Percentiles rank a stretch among this genome's conserved stretches.
Evolutionary conservation across 2,329 filamentous ascomycete genomes (phyloP).

Genomic region (Berkeleyomyces rouxiae): DNA sequence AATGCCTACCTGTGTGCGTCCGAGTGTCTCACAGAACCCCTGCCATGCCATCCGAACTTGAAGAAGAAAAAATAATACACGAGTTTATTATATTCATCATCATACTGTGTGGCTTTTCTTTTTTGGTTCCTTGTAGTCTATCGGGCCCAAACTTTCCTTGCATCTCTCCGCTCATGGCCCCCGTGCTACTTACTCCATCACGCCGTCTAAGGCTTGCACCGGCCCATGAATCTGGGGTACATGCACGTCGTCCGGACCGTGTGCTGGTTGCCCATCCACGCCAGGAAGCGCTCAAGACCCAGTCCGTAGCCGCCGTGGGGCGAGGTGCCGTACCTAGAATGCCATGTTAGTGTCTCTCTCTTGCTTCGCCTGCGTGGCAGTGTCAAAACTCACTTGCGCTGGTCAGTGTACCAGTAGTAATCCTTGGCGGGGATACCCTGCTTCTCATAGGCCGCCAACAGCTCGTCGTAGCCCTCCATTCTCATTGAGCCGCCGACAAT

Average conservation of each 20-base stretch:
- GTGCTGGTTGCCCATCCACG: constrained; percentile 47
- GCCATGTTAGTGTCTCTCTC: constrained; percentile 10
- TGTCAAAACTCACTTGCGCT: constrained; percentile 55
- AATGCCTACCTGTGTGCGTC: no score
- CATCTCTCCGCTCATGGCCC: no score
- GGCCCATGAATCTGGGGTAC: constrained; percentile 67
- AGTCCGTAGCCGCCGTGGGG: constrained; percentile 89
- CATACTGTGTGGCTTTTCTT: background rate
- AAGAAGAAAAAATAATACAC: constrained; percentile 18
- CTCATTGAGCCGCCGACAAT: constrained; percentile 96
- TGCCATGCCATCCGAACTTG: background rate
- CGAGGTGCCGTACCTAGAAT: constrained; percentile 63
- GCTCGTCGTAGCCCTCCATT: constrained; percentile 78
- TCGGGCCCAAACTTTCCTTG: no score
- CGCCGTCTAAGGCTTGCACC: constrained; percentile 51
- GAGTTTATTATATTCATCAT: constrained; percentile 1
- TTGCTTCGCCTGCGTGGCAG: background rate
- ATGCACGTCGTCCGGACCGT: constrained; percentile 51
- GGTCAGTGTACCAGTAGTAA: constrained; percentile 99
- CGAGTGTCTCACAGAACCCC: no score
- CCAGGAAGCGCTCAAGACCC: constrained; percentile 63
- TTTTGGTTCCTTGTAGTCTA: background rate
- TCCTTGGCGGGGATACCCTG: constrained; percentile 69
- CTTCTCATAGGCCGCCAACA: constrained; percentile 73
- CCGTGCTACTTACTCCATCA: background rate